Conservation (phyloP, 768 basidiomycete species). For the Filobasidium wieringae region DNA sequence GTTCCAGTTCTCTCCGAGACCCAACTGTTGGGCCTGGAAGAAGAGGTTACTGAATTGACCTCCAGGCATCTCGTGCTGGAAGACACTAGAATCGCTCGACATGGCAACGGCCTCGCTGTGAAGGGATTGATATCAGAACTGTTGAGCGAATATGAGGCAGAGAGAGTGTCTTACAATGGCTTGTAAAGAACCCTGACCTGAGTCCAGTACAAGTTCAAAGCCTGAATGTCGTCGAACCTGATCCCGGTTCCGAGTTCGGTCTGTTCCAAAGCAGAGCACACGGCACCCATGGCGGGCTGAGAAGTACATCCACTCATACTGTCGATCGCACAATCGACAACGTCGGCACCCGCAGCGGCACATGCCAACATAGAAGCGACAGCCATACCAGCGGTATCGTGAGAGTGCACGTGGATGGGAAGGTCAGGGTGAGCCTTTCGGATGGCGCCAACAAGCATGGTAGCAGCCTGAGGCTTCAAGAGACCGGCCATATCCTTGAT, state of each 20-base stretch:
- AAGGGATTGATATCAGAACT: too few relatives aligned
- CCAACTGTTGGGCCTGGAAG: conserved; percentile 68
- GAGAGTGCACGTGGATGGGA: conserved; percentile 98
- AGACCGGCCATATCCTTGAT: conserved; percentile 99
- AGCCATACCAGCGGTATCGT: conserved; percentile 94
- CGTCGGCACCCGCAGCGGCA: conserved; percentile 93
- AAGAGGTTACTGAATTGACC: conserved; percentile 48
- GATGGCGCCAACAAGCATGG: conserved; percentile 84
- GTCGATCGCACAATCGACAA: conserved; percentile 96
- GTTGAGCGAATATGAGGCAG: too few relatives aligned
- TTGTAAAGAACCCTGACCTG: conserved; percentile 88
- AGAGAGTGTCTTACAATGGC: conserved; percentile 97
- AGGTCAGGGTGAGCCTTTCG: conserved; percentile 92
- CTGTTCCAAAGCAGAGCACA: conserved; percentile 89
- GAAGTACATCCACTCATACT: conserved; percentile 98
- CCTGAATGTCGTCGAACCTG: conserved; percentile 90
- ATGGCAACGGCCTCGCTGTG: not conserved
- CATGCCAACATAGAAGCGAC: conserved; percentile 93
- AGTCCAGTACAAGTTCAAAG: conserved; percentile 94
- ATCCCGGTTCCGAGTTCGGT: conserved; percentile 88
- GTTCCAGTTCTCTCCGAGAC: conserved; percentile 89
- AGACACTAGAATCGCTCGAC: conserved; percentile 72
- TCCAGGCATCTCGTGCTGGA: conserved; percentile 99
- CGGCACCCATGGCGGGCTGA: conserved; percentile 97
- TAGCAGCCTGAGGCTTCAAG: conserved; percentile 88